Evolutionary conservation across 345 rosid genomes (phyloP).

Genomic region (Anastatica hierochuntica): DNA sequence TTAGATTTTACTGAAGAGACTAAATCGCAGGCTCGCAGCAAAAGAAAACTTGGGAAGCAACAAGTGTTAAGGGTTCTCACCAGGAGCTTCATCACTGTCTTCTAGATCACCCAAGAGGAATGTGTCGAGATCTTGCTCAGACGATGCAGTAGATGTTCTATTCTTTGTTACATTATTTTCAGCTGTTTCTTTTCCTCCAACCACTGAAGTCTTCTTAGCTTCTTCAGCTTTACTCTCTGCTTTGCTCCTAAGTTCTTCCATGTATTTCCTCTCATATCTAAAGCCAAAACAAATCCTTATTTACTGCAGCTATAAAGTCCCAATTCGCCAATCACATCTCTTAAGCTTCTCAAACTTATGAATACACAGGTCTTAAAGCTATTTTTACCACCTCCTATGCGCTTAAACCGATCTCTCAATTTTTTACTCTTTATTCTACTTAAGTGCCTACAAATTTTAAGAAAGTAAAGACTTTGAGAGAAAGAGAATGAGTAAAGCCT

Average conservation of each 20-base stretch:
- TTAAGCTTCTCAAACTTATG: background rate
- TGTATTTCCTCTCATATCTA: slow-evolving; percentile 63
- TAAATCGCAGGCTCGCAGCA: too few relatives aligned
- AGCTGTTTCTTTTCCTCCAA: slow-evolving; percentile 29
- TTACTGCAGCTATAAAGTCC: slow-evolving; percentile 3
- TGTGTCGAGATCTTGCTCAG: slow-evolving; percentile 81
- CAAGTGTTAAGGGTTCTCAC: slow-evolving; percentile 30
- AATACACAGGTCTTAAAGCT: background rate
- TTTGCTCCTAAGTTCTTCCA: slow-evolving; percentile 62
- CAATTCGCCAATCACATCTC: background rate
- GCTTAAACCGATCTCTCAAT: background rate
- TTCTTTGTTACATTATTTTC: slow-evolving; percentile 34
- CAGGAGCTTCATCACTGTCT: slow-evolving; percentile 74
- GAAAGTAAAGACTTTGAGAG: background rate
- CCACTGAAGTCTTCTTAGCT: slow-evolving; percentile 32
- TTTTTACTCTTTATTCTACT: background rate
- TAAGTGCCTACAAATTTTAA: background rate
- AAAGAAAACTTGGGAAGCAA: slow-evolving; percentile 1
- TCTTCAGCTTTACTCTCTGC: slow-evolving; percentile 50
- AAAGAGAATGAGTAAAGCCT: slow-evolving; percentile 19
- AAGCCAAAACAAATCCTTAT: background rate
- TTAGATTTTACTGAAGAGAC: too few relatives aligned
- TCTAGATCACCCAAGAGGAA: slow-evolving; percentile 89
- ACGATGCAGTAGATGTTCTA: slow-evolving; percentile 45
- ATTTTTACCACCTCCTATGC: background rate